These are phyloP conservation scores for Gaeumannomyces sp. DNA, from an alignment of 2,329 filamentous ascomycete species.

Conservation along the genomic window DNA sequence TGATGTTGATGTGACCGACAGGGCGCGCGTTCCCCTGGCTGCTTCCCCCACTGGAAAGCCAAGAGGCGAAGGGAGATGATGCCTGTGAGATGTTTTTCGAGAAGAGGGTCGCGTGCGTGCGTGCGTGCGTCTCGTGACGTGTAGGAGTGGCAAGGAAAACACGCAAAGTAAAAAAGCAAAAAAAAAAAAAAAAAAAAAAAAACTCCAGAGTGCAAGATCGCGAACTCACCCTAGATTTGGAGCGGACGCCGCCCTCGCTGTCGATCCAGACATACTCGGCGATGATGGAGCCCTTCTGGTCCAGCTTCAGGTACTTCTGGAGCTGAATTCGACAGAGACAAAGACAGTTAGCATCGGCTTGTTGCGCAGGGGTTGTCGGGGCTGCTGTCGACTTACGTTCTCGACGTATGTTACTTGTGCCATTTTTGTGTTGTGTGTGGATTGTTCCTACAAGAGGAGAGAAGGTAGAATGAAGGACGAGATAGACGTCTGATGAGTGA, in stretches of 20 bases:
- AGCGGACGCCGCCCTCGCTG: slow-evolving; percentile 73
- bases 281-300: slow-evolving; percentile 83
- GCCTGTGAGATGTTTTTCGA: no score
- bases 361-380: not conserved
- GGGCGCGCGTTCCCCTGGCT: not conserved
- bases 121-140: no score
- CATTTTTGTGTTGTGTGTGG: slow-evolving; percentile 2
- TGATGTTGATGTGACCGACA: not conserved
- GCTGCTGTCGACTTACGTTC: slow-evolving; percentile 2
- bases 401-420: slow-evolving; percentile 7
- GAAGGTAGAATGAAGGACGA: not conserved
- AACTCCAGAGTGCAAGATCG: not conserved
- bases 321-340: slow-evolving; percentile 49
- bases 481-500: not conserved
- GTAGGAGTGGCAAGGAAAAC: no score
- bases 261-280: slow-evolving; percentile 78
- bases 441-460: slow-evolving; percentile 2
- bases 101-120: no score
- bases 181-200: not conserved
- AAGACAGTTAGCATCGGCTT: not conserved
- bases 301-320: slow-evolving; percentile 84
- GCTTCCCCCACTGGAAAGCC: no score
- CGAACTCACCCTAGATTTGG: slow-evolving; percentile 85
- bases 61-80: not conserved
- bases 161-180: no score